Percentiles rank a stretch among this genome's conserved stretches.
These are phyloP conservation scores for Pseudocercospora vitis DNA, from an alignment of 2,329 filamentous ascomycete genomes.

Conservation along the genomic window DNA sequence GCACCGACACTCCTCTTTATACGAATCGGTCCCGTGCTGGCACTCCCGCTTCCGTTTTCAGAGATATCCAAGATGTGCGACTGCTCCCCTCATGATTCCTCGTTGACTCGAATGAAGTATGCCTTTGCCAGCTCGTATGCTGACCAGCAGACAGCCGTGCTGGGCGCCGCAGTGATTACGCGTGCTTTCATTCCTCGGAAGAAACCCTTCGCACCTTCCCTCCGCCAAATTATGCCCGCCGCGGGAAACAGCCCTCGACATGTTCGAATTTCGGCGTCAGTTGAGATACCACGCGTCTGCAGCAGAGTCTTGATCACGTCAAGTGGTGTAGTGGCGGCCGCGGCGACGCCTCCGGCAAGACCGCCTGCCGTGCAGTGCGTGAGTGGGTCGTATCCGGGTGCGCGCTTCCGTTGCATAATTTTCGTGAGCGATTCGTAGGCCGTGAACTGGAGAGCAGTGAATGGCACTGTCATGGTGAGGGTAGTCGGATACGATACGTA, in stretches of 20 bases:
- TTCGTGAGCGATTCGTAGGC: conserved; percentile 97
- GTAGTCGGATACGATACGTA: conserved; percentile 99
- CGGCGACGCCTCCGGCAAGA: conserved; percentile 87
- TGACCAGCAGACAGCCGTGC: conserved; percentile 98
- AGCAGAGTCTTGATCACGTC: conserved; percentile 98
- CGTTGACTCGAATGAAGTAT: conserved; percentile 56
- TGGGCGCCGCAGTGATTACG: conserved; percentile 95
- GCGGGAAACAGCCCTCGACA: conserved; percentile 80
- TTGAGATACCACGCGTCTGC: conserved; percentile 83
- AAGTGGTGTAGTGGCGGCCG: conserved; percentile 90
- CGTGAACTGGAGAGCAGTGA: conserved; percentile 94
- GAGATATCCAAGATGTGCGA: not conserved
- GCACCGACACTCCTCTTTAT: not conserved
- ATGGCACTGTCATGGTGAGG: conserved; percentile 96
- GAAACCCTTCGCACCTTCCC: conserved; percentile 84
- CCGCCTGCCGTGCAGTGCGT: conserved; percentile 93
- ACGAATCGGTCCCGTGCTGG: not conserved
- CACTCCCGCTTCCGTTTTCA: not conserved
- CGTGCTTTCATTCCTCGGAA: conserved; percentile 89
- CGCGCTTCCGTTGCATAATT: conserved; percentile 67
- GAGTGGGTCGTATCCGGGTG: conserved; percentile 74
- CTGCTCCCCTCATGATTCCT: conserved; percentile 28
- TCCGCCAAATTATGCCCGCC: conserved; percentile 74
- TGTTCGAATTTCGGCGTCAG: conserved; percentile 77
- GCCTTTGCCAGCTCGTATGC: conserved; percentile 69